A percentile compares a stretch with the other conserved stretches of the same genome.
Evolutionary conservation across 306 rosid species (phyloP).

Genomic region (Quercus alba): DNA sequence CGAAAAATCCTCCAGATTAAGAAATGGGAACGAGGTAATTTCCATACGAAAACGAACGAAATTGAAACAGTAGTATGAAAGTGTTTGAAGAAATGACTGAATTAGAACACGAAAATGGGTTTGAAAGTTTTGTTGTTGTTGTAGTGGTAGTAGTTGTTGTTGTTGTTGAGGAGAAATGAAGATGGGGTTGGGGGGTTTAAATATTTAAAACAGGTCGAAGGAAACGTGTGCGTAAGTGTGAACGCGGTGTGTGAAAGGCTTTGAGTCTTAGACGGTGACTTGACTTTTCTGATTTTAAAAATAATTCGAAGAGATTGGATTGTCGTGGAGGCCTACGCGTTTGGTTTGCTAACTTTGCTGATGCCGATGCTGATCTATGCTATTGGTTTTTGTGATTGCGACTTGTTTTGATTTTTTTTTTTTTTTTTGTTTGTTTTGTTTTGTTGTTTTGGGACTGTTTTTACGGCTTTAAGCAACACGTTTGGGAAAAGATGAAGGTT

Average conservation of each 20-base stretch:
- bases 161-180: not conserved
- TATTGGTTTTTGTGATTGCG: not conserved
- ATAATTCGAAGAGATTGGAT: not conserved
- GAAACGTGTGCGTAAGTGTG: slow-evolving; percentile 59
- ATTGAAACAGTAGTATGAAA: not conserved
- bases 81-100: slow-evolving; percentile 22
- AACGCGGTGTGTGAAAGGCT: slow-evolving; percentile 41
- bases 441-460: not conserved
- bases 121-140: not conserved
- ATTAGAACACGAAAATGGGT: slow-evolving; percentile 21
- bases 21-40: slow-evolving; percentile 34
- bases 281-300: slow-evolving; percentile 19
- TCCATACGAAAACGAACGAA: slow-evolving; percentile 33
- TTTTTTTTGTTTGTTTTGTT: not conserved
- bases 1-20: slow-evolving; percentile 44
- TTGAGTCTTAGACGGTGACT: slow-evolving; percentile 52
- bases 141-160: no score
- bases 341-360: not conserved
- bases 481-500: not conserved
- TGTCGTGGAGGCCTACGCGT: slow-evolving; percentile 33
- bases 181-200: not conserved
- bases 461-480: not conserved
- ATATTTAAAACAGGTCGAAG: not conserved
- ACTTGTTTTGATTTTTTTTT: not conserved
- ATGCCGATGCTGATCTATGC: not conserved